Base-by-base conservation (phyloP, 495 filamentous ascomycete genomes). In the Tirmania nivea region DNA sequence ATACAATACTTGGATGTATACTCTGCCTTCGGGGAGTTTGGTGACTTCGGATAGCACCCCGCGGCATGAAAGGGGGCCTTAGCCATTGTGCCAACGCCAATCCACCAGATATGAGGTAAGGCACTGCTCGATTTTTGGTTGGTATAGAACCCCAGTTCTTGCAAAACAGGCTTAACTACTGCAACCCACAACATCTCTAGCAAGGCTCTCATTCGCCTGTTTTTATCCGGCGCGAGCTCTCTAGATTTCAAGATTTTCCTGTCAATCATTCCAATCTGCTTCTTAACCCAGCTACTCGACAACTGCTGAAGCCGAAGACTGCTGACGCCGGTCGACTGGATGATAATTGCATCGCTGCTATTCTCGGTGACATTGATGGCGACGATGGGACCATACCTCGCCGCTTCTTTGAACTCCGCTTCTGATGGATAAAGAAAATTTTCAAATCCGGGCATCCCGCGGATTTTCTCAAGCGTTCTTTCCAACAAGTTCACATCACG, bases 11-110 rank as follows among this genome's bases (percentile, higher is more conserved):
- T 53, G 8, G 54, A 60, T 6, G 51, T 35, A 45, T 51, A 50
- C 4, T 57, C 17, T 12, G 57, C 51, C 10, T 60, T 63, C 16
- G 51, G n/a, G 4, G 51, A 14, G 12, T 19, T 59, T 31, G 51
- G 58, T 20, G 47, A 49, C 20, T 47, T 42, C 16, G 60, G 49
- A 50, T 61, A 55, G 31, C 60, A 36, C 1, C 63, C 63, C 16
- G 58, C 59, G 1, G 60, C 63, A 49, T 63, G 60, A 20, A 65
- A 60, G 7, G 63, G 58, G 2, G 55, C 54, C 20, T 34, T 52
- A 36, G 45, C 48, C 34, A 55, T 34, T 7, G 35, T 36, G 2
- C 60, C 63, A 4, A 54, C 50, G 2, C 58, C 59, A 54, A 66
- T 59, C 64, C 52, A 51, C 52, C 56, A 59, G 39, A 45, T 19